Evolutionary conservation across 768 basidiomycete species (phyloP), one percentile per base, ranked within the genome.

Genomic region (Trametes maxima): DNA sequence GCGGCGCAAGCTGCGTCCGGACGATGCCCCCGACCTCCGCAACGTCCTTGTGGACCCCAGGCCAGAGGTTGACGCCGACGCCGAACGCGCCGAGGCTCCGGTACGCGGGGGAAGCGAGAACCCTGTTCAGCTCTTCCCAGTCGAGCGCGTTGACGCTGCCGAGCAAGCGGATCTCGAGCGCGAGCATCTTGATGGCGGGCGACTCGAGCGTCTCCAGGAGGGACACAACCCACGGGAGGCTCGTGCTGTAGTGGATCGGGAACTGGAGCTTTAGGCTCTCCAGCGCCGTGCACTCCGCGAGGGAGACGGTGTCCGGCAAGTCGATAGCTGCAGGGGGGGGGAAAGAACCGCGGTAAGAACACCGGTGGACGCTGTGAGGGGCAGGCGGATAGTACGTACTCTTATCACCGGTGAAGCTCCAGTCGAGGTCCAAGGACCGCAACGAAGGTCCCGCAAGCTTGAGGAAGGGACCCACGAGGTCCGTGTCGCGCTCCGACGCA

Each of bases 371-470:
- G 25, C 37, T 46, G 44, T 44, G 33, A 54, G 28, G 28, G 28
- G 28, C 42, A 43, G 48, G 22, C 33, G 36, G 21, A 5, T 8
- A 45, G 45, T n/a, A 58, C 62, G 46, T 49, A 63, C 62, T 54
- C 45, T 63, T 58, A 48, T 63, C 62, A 13, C 62, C 62, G 21
- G 57, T 54, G 21, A 59, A 54, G 57, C 53, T 63, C 70, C 70
- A 72, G 54, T 72, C 67, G n/a, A 72, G 55, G 10, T 62, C 63
- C 25, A 72, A 63, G 36, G 67, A 54, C 19, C 54, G 63, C 51
- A 72, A 59, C 8, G 57, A 51, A 1, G 58, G 52, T 22, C 67
- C 69, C 8, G 64, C 47, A 21, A 57, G 62, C 33, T 62, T 59
- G 19, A 70, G 40, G 28, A 69, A 54, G 28, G 64, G 62, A 6